Evolutionary conservation across 2,329 filamentous ascomycete genomes (phyloP), one percentile per base, ranked within the genome.

Genomic region (Pseudopyricularia cyperi): DNA sequence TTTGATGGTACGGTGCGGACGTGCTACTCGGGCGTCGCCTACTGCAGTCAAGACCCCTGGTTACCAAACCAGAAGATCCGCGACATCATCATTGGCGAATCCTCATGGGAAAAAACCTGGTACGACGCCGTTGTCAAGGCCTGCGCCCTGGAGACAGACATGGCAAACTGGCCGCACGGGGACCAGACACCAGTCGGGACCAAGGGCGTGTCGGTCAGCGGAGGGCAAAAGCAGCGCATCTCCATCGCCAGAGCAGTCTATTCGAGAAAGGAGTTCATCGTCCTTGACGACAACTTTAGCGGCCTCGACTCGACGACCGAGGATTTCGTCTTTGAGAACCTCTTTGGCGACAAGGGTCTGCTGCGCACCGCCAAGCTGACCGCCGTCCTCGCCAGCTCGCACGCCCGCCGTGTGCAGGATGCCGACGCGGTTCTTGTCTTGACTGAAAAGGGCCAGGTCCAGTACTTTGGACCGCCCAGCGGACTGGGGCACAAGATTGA

Each of bases 281-380:
- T 77, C 3, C 57, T 77, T 1, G 74, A 77, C 52, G 73, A 77
- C 50, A 59, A 66, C 0, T 67, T 76, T 34, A 71, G 71, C 48
- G 69, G 66, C 0, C 62, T 76, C 2, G 73, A 75, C 53, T 63
- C 64, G 1, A 60, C 66, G 4, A 79, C 75, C 0, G 63, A 70
- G 11, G 57, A 65, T 7, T 55, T 61, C 2, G 62, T 77, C 4
- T 71, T 76, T 35, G 58, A 66, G 9, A 63, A 65, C 3, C 59
- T 77, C 0, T 58, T 77, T 4, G 67, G 69, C 0, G 37, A 56
- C 0, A 53, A 60, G 3, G 75, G 76, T 0, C 52, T 77, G 1
- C 57, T 76, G 1, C 65, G 65, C 12, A 60, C 57, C 14, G 57
- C 61, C 17, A 61, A 63, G 0, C 62, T 62, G 7, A 73, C 71